Conservation (phyloP, 2,329 filamentous ascomycete species). For the Colletotrichum nymphaeae region DNA sequence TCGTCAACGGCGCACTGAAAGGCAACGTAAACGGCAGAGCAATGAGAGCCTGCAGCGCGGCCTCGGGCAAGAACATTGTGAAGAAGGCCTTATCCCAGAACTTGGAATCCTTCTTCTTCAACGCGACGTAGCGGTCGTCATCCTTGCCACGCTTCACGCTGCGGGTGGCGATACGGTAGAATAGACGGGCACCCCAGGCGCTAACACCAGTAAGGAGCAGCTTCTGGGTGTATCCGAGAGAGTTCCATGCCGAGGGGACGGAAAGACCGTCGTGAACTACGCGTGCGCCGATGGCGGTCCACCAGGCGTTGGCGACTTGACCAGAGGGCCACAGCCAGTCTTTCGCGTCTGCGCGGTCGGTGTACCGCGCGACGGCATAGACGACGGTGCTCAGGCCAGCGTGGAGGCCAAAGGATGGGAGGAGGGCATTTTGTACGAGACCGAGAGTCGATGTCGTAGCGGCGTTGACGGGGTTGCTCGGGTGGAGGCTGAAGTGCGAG, state of each 20-base stretch:
- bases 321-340: conserved; percentile 69
- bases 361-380: conserved; percentile 62
- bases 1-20: conserved; percentile 54
- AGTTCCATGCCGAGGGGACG: conserved; percentile 55
- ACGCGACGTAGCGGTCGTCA: conserved; percentile 64
- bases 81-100: conserved; percentile 70
- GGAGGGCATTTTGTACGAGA: conserved; percentile 62
- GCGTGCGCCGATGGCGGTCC: conserved; percentile 66
- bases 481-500: conserved; percentile 38
- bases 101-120: conserved; percentile 56
- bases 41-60: conserved; percentile 66
- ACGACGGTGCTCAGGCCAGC: conserved; percentile 62
- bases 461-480: conserved; percentile 31
- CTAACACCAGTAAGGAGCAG: conserved; percentile 67
- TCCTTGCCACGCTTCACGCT: conserved; percentile 63
- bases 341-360: conserved; percentile 68
- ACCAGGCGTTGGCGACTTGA: conserved; percentile 69
- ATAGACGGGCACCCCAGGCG: conserved; percentile 66
- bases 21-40: conserved; percentile 67
- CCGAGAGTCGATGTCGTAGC: conserved; percentile 50
- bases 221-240: conserved; percentile 64
- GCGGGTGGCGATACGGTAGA: conserved; percentile 64
- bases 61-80: conserved; percentile 67
- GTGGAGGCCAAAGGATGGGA: conserved; percentile 66
- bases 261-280: conserved; percentile 58